Evolutionary conservation across 2,329 filamentous ascomycete species (phyloP).

Genomic region (Coniella vitis): DNA sequence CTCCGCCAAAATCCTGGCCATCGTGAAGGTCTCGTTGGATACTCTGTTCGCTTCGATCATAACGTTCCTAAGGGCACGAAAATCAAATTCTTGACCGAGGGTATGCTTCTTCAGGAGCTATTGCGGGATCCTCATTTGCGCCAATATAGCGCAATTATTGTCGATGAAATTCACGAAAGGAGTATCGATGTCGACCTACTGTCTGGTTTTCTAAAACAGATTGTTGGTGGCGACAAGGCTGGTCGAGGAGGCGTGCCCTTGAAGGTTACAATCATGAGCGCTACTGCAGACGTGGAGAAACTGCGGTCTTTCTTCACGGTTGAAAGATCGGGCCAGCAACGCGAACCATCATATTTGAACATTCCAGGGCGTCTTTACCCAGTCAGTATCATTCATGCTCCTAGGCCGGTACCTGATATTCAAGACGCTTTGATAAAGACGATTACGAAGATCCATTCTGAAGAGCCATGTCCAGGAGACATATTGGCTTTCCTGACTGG

Average conservation of each 20-base stretch:
- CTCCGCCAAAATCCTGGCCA: conserved; percentile 29
- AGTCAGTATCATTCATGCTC: conserved; percentile 70
- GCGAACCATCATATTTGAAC: conserved; percentile 35
- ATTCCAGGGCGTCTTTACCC: conserved; percentile 86
- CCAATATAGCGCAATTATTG: conserved; percentile 82
- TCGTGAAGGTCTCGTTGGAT: conserved; percentile 63
- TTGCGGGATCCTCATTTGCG: conserved; percentile 74
- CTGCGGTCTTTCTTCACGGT: conserved; percentile 67
- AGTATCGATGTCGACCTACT: conserved; percentile 91
- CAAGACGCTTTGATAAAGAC: conserved; percentile 73
- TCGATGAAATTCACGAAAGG: conserved; percentile 95
- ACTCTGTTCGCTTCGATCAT: conserved; percentile 91
- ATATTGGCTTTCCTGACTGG: conserved; percentile 88
- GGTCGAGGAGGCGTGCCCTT: conserved; percentile 66
- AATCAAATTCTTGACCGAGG: conserved; percentile 93
- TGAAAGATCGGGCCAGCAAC: conserved; percentile 8
- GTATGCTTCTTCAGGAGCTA: conserved; percentile 92
- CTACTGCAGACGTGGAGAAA: conserved; percentile 80
- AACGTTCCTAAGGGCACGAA: conserved; percentile 72
- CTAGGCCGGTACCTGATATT: conserved; percentile 70
- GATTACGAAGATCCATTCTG: conserved; percentile 79
- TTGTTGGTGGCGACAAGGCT: conserved; percentile 56
- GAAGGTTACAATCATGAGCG: conserved; percentile 95
- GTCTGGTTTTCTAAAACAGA: conserved; percentile 77
- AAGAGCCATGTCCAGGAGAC: conserved; percentile 88